Evolutionary conservation across 352 stramenopile genomes (phyloP), one percentile per base, ranked within the genome.

Genomic region (Pythium apleroticum): DNA sequence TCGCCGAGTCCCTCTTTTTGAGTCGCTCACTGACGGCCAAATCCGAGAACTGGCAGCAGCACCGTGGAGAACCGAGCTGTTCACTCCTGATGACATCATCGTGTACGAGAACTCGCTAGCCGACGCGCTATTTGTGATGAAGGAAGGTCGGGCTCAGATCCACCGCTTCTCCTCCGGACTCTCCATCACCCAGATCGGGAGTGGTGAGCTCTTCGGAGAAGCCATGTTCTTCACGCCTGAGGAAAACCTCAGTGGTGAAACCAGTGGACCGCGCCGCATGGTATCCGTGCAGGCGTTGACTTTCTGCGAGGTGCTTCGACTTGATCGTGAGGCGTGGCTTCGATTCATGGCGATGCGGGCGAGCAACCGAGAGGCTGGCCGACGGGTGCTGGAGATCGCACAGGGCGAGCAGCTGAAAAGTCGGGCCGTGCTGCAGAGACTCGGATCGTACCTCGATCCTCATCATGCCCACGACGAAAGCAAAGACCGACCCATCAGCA

Each of bases 31-130:
- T 0, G 60, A 68, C 45, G n/a, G 14, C 7, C 72, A 78, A 46
- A 61, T 73, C 20, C 46, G 55, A 11, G 55, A 68, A 25, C 59
- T 79, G 14, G 67, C 66, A 1, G 67, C 66, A 9, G 64, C 67
- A 6, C 57, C 65, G 1, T 70, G 70, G 62, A 54, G 48, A 5
- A 63, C 60, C 1, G 39, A 66, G n/a, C 15, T 79, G 25, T 79
- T 67, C 37, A 28, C 76, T 1, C 72, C 72, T 0, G 49, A 63
- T 3, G 72, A 79, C 25, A 54, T 76, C 17, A 74, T 79, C 30
- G 55, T 76, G 19, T 66, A 61, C 48, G 69, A 76, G 49, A 63
- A 67, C 20, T 59, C 60, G 15, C 2, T 61, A 1, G 65, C 57
- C 0, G 65, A 75, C 19, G 43, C 63, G 5, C 31, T 75, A 20